A percentile compares a stretch with the other conserved stretches of the same genome.
phyloP scores from a whole-genome alignment of 257 asterid genomes.

The Primulina tabacum region DNA sequence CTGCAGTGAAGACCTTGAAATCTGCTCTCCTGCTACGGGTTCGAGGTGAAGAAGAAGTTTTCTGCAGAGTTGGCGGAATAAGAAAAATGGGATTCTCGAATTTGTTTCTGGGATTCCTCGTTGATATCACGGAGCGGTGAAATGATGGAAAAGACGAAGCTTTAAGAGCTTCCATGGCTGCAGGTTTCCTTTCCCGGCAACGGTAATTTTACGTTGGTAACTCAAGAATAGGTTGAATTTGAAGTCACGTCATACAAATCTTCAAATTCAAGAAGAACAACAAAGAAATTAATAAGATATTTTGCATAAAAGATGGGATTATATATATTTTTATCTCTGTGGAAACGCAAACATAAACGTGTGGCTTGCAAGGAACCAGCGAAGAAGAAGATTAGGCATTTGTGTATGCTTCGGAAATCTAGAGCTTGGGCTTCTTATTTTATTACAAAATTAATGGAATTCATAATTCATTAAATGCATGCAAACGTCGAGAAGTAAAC shows the following conservation, averaged over 20 bases:
- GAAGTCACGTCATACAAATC: neutral
- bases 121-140: constrained; percentile 20
- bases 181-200: neutral
- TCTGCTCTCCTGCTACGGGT: constrained; percentile 29
- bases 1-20: constrained; percentile 47
- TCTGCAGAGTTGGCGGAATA: constrained; percentile 23
- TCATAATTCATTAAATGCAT: no score
- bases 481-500: no score
- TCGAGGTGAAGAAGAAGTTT: constrained; percentile 15
- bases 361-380: constrained; percentile 34
- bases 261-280: no score
- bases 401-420: no score
- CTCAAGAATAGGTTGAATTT: neutral
- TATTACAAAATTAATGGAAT: no score
- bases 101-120: constrained; percentile 16
- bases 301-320: constrained; percentile 10
- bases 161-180: constrained; percentile 59
- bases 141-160: constrained; percentile 39
- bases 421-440: no score
- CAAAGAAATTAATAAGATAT: neutral
- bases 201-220: neutral
- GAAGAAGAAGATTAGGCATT: neutral
- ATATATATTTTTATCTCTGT: neutral
- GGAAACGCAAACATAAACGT: constrained; percentile 16
- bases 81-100: constrained; percentile 23